Percentiles rank a stretch among this genome's conserved stretches.
These are phyloP conservation scores for Colletotrichum siamense DNA, from an alignment of 2,329 filamentous ascomycete genomes.

Conservation along the genomic window DNA sequence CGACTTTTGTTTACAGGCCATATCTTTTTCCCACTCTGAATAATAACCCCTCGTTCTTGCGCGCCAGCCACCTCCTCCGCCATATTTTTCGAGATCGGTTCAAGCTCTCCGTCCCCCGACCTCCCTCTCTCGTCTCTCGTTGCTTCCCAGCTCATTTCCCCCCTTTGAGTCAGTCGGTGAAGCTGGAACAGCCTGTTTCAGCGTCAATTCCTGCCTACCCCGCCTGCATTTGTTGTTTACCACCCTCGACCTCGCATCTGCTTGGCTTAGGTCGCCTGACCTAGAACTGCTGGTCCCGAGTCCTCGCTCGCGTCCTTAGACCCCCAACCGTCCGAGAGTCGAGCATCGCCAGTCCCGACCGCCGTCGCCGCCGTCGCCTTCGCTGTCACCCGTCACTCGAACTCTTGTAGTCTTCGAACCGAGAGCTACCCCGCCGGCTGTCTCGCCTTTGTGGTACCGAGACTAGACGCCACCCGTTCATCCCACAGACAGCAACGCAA, in stretches of 20 bases:
- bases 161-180: conserved; percentile 1
- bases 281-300: not conserved
- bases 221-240: conserved; percentile 20
- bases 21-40: conserved; percentile 18
- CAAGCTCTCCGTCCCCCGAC: not conserved
- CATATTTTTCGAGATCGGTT: not conserved
- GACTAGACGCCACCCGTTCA: conserved; percentile 13
- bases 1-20: conserved; percentile 20
- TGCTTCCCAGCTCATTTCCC: conserved; percentile 1
- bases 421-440: conserved; percentile 1
- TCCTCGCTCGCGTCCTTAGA: conserved; percentile 5
- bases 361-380: not conserved
- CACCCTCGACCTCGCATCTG: not conserved
- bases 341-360: not conserved
- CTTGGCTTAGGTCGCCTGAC: conserved; percentile 16
- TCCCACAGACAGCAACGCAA: not conserved
- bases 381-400: not conserved
- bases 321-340: not conserved
- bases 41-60: conserved; percentile 21
- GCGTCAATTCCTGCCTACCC: conserved; percentile 21
- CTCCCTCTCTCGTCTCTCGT: not conserved
- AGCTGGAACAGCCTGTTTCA: conserved; percentile 19
- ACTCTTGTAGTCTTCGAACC: not conserved
- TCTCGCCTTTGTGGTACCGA: conserved; percentile 13
- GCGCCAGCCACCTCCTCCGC: conserved; percentile 12